Percentiles rank a stretch among this genome's conserved stretches.
These are phyloP conservation scores for Earliella scabrosa DNA, from an alignment of 1,284 basidiomycete species.

Conservation along the genomic window DNA sequence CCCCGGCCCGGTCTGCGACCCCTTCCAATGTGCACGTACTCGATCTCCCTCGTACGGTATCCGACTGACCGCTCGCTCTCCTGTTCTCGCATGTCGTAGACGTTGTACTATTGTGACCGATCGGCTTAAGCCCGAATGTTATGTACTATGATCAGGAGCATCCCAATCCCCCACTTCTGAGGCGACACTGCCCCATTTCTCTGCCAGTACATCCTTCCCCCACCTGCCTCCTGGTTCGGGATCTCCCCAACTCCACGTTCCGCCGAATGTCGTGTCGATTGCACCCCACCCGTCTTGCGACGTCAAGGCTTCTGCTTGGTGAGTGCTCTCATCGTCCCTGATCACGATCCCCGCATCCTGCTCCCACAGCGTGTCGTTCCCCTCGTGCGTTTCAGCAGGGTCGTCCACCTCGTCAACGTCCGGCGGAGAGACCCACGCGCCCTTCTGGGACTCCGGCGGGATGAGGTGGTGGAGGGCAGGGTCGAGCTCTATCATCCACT, in stretches of 20 bases:
- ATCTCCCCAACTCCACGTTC: background rate
- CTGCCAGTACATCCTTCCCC: too few species aligned
- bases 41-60: too few species aligned
- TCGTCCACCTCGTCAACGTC: conserved; percentile 14
- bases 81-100: too few species aligned
- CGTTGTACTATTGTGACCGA: too few species aligned
- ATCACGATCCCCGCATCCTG: background rate
- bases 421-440: conserved; percentile 8
- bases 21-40: too few species aligned
- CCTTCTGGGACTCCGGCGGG: background rate
- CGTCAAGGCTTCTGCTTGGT: background rate
- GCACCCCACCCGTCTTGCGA: background rate
- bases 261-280: background rate
- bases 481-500: conserved; percentile 46
- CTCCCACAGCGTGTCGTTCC: background rate
- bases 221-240: too few species aligned
- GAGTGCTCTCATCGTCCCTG: background rate
- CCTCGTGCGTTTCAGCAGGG: conserved; percentile 5
- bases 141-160: too few species aligned
- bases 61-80: too few species aligned
- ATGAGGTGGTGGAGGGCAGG: conserved; percentile 15
- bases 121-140: too few species aligned
- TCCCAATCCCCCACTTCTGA: too few species aligned
- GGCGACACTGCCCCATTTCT: too few species aligned
- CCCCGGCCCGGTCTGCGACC: too few species aligned